Base-by-base conservation (phyloP, 164 flowering plant species). In the Macadamia integrifolia region DNA sequence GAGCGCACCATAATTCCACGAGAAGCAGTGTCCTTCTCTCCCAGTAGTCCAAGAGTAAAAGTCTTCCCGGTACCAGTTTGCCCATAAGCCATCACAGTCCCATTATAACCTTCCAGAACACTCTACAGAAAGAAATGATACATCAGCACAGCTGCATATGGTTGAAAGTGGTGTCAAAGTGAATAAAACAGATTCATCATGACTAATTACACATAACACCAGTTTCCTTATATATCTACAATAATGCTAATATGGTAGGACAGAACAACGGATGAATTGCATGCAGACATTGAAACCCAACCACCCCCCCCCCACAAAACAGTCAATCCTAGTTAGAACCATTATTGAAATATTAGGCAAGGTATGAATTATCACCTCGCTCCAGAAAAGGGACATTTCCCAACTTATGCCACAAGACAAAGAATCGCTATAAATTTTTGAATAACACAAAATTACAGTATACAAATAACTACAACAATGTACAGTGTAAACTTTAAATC, bases 51-150 rank as follows among this genome's bases (percentile, higher is more conserved):
- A 68, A 94, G 93, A 14, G 98, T 94, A 72, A 83, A 92, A 28
- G 98, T 94, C 81, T 94, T 94, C 49, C 97, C 98, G 23, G 97
- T 94, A 60, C 97, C 97, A 58, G 98, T 94, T 71, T 94, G 97
- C 60, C 98, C 97, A 82, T 92, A 94, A 31, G 98, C 98, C 98
- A 94, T 94, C 43, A 94, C 81, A 13, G 98, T 94, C 61, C 98
- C 98, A 79, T 94, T 94, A 78, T 91, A 94, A 61, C 98, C 98
- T 69, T 88, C 93, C 73, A 94, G 75, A 74, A 94, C 98, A 83
- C 98, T 90, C 98, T 94, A 81, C 72, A 80, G 14, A 68, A 62
- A 64, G 43, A 74, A 66, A 40, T 15, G 7, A 70, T 30, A 18
- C 3, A 74, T 62, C 62, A 59, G 40, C 43, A 65, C 31, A 43